phyloP scores from a whole-genome alignment of 2,329 filamentous ascomycete species.

The Huntiella omanensis region DNA sequence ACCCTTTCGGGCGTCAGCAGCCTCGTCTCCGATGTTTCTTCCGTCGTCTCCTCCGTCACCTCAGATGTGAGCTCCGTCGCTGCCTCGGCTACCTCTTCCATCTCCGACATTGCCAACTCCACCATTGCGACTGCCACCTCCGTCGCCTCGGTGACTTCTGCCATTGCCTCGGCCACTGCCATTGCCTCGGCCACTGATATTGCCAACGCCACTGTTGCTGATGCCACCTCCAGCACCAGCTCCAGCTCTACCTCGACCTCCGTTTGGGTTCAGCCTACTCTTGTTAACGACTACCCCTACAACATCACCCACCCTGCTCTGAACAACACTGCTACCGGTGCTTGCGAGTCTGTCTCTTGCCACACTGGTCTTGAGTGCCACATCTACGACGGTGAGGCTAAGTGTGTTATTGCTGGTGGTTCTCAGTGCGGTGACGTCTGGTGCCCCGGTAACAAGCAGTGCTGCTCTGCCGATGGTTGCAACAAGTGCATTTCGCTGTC shows the following conservation, averaged over 20 bases:
- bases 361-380: conserved; percentile 11
- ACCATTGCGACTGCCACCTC: not conserved
- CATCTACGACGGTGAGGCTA: conserved; percentile 3
- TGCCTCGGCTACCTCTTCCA: not conserved
- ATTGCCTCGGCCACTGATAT: not conserved
- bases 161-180: not conserved
- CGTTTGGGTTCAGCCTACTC: conserved; percentile 5
- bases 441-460: conserved; percentile 9
- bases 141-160: not conserved
- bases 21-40: not conserved
- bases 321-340: conserved; percentile 10
- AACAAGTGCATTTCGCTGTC: conserved; percentile 8
- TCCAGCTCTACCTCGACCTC: not conserved
- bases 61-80: not conserved
- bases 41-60: not conserved
- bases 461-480: conserved; percentile 7
- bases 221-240: not conserved
- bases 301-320: conserved; percentile 1
- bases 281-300: conserved; percentile 9
- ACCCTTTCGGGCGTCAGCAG: not conserved
- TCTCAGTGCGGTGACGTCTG: conserved; percentile 7
- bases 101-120: not conserved
- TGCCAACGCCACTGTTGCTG: not conserved
- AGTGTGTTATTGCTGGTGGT: conserved; percentile 7
- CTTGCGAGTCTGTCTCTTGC: conserved; percentile 6